Percentiles rank a stretch among this genome's conserved stretches.
Evolutionary conservation across 352 stramenopile species (phyloP).

Genomic region (Plasmopara muralis): DNA sequence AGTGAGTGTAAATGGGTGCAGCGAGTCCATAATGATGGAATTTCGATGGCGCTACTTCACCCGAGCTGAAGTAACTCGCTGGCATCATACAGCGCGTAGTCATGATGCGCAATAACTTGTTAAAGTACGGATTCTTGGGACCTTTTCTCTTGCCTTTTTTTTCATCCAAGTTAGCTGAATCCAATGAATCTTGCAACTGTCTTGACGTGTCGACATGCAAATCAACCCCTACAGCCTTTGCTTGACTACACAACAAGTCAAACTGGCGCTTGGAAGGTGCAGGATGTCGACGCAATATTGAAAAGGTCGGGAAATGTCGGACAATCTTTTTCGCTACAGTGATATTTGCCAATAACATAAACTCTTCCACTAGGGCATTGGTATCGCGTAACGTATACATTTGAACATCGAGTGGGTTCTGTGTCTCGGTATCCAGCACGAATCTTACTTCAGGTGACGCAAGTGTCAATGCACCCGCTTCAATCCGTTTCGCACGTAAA

Average conservation of each 20-base stretch:
- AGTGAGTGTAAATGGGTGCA: conserved; percentile 99
- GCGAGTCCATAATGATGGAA: conserved; percentile 99
- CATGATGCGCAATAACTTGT: conserved; percentile 96
- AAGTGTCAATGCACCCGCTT: conserved; percentile 94
- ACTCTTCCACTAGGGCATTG: conserved; percentile 98
- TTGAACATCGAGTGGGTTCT: conserved; percentile 97
- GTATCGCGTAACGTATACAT: conserved; percentile 94
- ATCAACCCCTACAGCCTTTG: conserved; percentile 74
- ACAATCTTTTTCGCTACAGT: conserved; percentile 95
- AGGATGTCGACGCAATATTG: conserved; percentile 92
- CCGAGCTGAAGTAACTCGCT: conserved; percentile 97
- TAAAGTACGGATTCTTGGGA: conserved; percentile 92
- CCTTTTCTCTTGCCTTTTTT: conserved; percentile 22
- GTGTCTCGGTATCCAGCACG: conserved; percentile 96
- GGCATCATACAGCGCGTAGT: conserved; percentile 98
- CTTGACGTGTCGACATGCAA: conserved; percentile 74
- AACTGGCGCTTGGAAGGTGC: conserved; percentile 93
- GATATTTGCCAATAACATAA: conserved; percentile 99
- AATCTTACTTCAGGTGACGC: conserved; percentile 96
- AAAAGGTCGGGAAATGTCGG: conserved; percentile 92
- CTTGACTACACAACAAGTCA: conserved; percentile 77
- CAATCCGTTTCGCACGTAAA: conserved; percentile 90
- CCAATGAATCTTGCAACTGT: conserved; percentile 71
- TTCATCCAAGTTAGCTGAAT: conserved; percentile 51
- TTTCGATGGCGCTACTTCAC: conserved; percentile 91